A percentile compares a stretch with the other conserved stretches of the same genome.
Evolutionary conservation across 768 basidiomycete genomes (phyloP).

Genomic region (Porpolomopsis calyptriformis): DNA sequence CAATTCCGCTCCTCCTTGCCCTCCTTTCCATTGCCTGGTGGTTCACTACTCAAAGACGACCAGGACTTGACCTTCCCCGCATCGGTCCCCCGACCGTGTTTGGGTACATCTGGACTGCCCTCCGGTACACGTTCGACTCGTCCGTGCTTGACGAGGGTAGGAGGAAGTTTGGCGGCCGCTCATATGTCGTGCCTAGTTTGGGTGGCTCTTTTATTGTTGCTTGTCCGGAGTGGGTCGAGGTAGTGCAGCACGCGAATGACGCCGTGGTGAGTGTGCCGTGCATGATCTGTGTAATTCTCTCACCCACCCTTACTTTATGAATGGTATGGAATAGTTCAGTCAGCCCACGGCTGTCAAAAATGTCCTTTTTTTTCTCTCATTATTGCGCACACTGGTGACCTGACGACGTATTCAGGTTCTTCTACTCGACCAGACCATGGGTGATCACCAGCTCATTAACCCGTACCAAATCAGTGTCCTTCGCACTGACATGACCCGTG

Average conservation of each 20-base stretch:
- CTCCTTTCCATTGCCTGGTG: background rate
- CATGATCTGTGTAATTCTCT: background rate
- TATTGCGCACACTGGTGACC: background rate
- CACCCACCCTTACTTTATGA: no score
- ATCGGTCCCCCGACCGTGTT: constrained; percentile 24
- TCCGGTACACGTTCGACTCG: constrained; percentile 23
- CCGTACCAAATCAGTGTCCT: constrained; percentile 27
- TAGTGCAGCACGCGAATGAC: constrained; percentile 23
- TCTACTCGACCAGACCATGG: constrained; percentile 29
- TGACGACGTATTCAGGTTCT: constrained; percentile 18
- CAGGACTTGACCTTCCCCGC: constrained; percentile 20
- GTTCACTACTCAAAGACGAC: background rate
- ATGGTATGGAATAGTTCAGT: constrained; percentile 21
- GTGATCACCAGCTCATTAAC: constrained; percentile 22
- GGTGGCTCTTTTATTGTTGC: constrained; percentile 27
- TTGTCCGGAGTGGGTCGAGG: constrained; percentile 22
- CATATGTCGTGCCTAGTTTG: constrained; percentile 27
- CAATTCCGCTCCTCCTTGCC: background rate
- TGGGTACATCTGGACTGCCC: constrained; percentile 26
- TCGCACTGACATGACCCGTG: constrained; percentile 27
- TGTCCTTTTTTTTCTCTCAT: no score
- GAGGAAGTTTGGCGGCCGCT: constrained; percentile 18
- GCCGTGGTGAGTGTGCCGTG: constrained; percentile 24
- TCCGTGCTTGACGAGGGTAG: constrained; percentile 23
- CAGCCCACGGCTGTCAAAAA: constrained; percentile 25